Conservation (phyloP, 2,329 filamentous ascomycete species). For the Colletotrichum sp. region DNA sequence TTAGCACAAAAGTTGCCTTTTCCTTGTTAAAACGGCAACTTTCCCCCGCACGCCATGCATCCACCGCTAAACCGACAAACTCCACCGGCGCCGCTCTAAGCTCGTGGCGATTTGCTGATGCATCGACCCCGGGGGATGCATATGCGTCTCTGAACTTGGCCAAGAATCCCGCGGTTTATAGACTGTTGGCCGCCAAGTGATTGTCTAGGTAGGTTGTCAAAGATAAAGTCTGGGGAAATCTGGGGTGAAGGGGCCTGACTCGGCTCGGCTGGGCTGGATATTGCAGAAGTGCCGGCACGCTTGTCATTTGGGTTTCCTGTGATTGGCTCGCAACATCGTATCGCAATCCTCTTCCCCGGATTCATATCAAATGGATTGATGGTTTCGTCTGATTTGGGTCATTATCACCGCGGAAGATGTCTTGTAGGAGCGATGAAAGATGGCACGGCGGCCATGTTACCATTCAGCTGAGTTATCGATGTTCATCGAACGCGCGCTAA, state of each 20-base stretch:
- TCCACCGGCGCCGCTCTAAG: neutral
- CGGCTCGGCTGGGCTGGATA: neutral
- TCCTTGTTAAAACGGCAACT: neutral
- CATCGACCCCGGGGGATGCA: neutral
- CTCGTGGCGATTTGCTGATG: neutral
- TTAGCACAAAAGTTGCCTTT: constrained; percentile 1
- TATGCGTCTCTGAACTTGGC: neutral
- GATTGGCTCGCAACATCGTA: neutral
- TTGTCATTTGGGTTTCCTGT: neutral
- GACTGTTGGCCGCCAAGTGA: neutral
- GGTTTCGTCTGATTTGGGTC: neutral
- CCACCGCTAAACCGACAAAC: neutral
- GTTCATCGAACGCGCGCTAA: neutral
- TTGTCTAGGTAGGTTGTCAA: neutral
- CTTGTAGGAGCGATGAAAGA: neutral
- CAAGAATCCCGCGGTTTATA: neutral
- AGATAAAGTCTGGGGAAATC: neutral
- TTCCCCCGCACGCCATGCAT: neutral
- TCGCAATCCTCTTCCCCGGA: neutral
- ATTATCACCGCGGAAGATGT: neutral
- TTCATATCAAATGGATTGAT: neutral
- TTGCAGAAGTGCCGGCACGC: neutral
- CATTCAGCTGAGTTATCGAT: neutral
- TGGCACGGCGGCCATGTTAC: neutral
- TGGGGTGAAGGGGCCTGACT: neutral